phyloP scores from a whole-genome alignment of 2,329 filamentous ascomycete genomes.

The Colletotrichum cuscutae region DNA sequence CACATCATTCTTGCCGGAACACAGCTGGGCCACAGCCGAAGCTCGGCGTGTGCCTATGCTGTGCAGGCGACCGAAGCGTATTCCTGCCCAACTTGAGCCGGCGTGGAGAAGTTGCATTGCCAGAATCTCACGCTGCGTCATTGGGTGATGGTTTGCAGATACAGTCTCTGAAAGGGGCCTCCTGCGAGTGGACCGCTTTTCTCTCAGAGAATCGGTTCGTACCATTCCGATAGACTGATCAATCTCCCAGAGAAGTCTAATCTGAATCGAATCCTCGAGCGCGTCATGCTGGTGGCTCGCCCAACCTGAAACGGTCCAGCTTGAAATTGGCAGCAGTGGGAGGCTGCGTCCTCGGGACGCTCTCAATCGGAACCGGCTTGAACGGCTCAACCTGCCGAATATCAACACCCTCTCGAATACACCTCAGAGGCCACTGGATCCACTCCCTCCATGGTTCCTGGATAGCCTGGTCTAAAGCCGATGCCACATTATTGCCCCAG shows the following conservation, averaged over 20 bases:
- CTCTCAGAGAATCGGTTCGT: background rate
- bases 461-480: slow-evolving; percentile 20
- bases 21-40: too few relatives aligned
- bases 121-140: too few relatives aligned
- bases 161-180: background rate
- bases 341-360: background rate
- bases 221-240: background rate
- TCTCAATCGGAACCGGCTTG: background rate
- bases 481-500: slow-evolving; percentile 21
- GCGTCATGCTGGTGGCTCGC: slow-evolving; percentile 20
- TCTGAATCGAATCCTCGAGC: background rate
- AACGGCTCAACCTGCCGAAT: slow-evolving; percentile 11
- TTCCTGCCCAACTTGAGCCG: too few relatives aligned
- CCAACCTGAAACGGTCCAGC: slow-evolving; percentile 1
- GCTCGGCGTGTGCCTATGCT: too few relatives aligned
- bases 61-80: too few relatives aligned
- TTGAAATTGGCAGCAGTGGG: slow-evolving; percentile 2
- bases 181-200: background rate
- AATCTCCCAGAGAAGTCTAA: background rate
- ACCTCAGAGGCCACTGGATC: slow-evolving; percentile 30
- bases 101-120: too few relatives aligned
- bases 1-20: too few relatives aligned
- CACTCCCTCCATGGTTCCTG: slow-evolving; percentile 32
- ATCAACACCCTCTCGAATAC: slow-evolving; percentile 25
- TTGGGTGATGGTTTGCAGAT: background rate